Evolutionary conservation across 768 basidiomycete genomes (phyloP), one percentile per base, ranked within the genome.

Genomic region (Zangia roseola): DNA sequence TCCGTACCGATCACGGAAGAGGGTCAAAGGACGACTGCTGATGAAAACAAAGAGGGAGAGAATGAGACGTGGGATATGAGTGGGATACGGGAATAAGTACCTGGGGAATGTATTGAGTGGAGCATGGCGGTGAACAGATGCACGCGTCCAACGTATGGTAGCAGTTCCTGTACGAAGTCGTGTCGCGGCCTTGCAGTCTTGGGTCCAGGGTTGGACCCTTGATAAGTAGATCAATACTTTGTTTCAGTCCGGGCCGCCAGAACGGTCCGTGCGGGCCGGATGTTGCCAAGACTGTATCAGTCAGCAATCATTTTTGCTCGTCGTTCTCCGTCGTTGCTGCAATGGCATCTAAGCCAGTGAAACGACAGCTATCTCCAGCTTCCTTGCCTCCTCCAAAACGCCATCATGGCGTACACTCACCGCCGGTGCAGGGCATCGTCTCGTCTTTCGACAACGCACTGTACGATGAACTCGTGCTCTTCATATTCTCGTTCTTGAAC

Each of bases 381-480:
- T 60, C 69, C 3, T 64, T 84, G n/a, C 83, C 81, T 14, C 73
- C 77, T 13, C 55, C 81, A 40, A 89, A 87, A 65, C 82, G 84
- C 21, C 55, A 74, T 10, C 81, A 79, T 54, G 54, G 57, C 41
- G 39, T 39, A 10, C 36, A 46, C 30, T 16, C 40, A 45, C 54
- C 53, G 23, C 49, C 47, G 3, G 57, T 45, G 26, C 47, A 52
- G 24, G 56, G 46, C 6, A 40, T 52, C 23, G 37, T 60, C 52
- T 52, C 69, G 26, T 74, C 71, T 14, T 81, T 87, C 57, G 78
- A 84, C 52, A 72, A 67, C 47, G 71, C 77, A 5, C 68, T 91
- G 36, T 91, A 81, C 61, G 89, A 91, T 58, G 88, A 91, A 68
- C 78, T 91, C 39, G 71, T 89, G 39, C 71, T 91, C 19, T 77